phyloP scores from a whole-genome alignment of 164 flowering plant genomes.

The Tinospora cordifolia region DNA sequence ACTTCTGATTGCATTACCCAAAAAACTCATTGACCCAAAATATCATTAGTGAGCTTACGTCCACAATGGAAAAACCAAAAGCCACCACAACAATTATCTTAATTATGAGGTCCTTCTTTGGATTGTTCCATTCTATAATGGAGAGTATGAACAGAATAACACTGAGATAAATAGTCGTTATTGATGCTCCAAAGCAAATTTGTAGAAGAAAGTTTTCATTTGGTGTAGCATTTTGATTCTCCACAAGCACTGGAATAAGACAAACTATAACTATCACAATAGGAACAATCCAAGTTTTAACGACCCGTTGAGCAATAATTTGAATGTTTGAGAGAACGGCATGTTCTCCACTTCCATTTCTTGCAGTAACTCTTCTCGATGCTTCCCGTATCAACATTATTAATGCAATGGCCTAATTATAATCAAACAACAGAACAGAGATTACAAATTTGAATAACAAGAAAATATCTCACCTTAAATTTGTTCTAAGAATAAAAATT shows the following conservation, averaged over 20 bases:
- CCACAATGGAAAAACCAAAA: neutral
- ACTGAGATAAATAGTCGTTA: neutral
- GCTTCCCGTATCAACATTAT: neutral
- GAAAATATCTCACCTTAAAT: neutral
- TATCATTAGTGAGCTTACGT: neutral
- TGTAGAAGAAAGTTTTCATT: neutral
- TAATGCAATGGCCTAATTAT: neutral
- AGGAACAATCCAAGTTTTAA: neutral
- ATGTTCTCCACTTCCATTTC: neutral
- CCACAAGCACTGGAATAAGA: neutral
- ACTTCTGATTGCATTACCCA: neutral
- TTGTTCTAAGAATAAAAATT: too few relatives aligned
- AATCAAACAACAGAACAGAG: neutral
- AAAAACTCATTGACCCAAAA: neutral
- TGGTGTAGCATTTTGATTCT: neutral
- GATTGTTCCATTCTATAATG: neutral
- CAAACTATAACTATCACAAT: neutral
- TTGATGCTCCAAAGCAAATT: neutral
- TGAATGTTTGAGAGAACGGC: neutral
- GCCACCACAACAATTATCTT: neutral
- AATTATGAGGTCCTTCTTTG: neutral
- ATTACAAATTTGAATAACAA: neutral
- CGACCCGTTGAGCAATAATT: neutral
- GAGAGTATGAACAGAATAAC: neutral
- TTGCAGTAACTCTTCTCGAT: neutral